Evolutionary conservation across 129 eudicot genomes (phyloP), one percentile per base, ranked within the genome.

Genomic region (Pseudognaphalium luteoalbum): DNA sequence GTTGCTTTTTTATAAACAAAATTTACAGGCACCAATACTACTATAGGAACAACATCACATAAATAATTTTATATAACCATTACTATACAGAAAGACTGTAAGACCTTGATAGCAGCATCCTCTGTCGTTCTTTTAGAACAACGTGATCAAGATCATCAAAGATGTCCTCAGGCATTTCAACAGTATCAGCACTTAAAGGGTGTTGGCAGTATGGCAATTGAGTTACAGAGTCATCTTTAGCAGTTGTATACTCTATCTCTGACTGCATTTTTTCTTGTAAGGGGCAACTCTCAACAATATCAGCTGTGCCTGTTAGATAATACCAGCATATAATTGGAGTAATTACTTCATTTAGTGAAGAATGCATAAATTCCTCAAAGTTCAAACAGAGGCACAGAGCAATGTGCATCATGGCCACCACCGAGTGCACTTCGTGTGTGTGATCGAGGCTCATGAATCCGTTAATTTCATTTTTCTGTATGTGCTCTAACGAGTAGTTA

Each of bases 41-140:
- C 64, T 79, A 50, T 42, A 51, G 66, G 19, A 67, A 37, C n/a
- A 83, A 61, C 34, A 68, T 25, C 66, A 37, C 37, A 66, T 35
- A 34, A 29, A 30, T 44, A 66, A 25, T 11, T 42, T 42, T 1
- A 42, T 2, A 9, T 9, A 42, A 42, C 15, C 50, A 42, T 8
- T 42, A 42, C 50, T 42, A 42, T 9, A 44, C 22, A 78, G 16
- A 19, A 51, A 57, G 72, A 39, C 63, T 44, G 44, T 59, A 69
- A 52, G 63, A 93, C 97, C 97, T 87, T 77, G 88, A 82, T 56
- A 90, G 79, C 68, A 93, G 90, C 86, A 86, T 73, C 76, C 80
- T 91, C 72, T 71, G 84, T 2, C 97, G 83, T 82, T 85, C 89
- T 79, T 75, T 86, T 78, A 93, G 75, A 21, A 70, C 79, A 41